Base-by-base conservation (phyloP, 2,329 filamentous ascomycete genomes). In the Talaromyces sp. region DNA sequence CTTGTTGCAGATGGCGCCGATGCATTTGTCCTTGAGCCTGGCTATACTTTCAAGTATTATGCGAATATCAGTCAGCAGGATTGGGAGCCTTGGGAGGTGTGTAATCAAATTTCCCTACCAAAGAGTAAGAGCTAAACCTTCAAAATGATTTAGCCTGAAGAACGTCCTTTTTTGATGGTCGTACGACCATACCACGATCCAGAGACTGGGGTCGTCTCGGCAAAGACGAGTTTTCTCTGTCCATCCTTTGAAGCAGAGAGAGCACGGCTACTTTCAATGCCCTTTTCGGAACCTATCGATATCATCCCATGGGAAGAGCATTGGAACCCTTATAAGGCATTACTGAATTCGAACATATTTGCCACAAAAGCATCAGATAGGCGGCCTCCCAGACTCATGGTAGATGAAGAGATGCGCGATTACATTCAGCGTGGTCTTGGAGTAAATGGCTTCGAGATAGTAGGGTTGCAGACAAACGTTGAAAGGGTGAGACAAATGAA, bases 11-110 rank as follows among this genome's bases (percentile, higher is more conserved):
- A 84, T 46, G 75, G 73, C 1, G 72, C 82, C 1, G 84, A 87
- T 70, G 85, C 84, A 0, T 88, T 88, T 66, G 76, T 86, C 1
- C 76, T 87, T 1, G 86, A 88, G 68, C 86, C 86, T 1, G 86
- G 86, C 1, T 88, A 86, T 68, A 86, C 84, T 0, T 87, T 88
- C 66, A 82, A 85, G 73, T 86, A 88, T 71, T 88, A 86, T 68
- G 85, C 79, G 54, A 88, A 88, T 67, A 78, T 85, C 46, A 86
- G 83, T 0, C 85, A 88, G 68, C 71, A 70, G 0, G 82, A 87
- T 64, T 88, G 85, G 86, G 85, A 88, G 66, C 81, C 82, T 0
- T 88, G 84, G 84, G 85, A 73, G 63, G 70, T 72, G 59, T 40
- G 66, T 50, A 18, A 12, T 5, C 14, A 31, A 28, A 3, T 44